A percentile compares a stretch with the other conserved stretches of the same genome.
phyloP scores from a whole-genome alignment of 371 early-diverging fungal species.

The Neoconidiobolus thromboides region DNA sequence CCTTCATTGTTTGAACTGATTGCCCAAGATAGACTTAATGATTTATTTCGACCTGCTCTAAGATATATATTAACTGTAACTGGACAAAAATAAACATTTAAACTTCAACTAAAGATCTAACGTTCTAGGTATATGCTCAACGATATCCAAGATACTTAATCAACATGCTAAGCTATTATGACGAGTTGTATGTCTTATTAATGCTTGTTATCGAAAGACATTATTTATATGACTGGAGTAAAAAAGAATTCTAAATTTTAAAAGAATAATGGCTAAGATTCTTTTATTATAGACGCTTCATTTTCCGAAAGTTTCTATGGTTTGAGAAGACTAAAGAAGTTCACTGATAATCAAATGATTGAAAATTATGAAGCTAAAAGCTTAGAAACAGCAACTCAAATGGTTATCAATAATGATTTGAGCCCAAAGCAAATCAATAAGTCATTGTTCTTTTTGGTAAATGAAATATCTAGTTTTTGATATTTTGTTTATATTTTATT shows the following conservation, averaged over 20 bases:
- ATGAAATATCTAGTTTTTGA: neutral
- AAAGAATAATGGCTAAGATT: neutral
- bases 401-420: constrained; percentile 8
- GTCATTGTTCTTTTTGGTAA: constrained; percentile 23
- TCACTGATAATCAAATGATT: too few relatives aligned
- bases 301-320: constrained; percentile 90
- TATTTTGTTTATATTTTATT: neutral
- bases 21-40: constrained; percentile 64
- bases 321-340: constrained; percentile 26
- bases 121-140: constrained; percentile 57
- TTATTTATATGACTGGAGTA: constrained; percentile 62
- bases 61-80: constrained; percentile 64
- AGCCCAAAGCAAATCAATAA: constrained; percentile 25
- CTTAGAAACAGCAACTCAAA: neutral
- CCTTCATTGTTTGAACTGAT: constrained; percentile 81
- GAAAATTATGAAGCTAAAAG: neutral
- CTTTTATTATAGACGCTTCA: constrained; percentile 34
- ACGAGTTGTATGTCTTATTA: constrained; percentile 53
- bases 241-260: neutral
- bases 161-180: constrained; percentile 51
- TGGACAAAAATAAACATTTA: neutral
- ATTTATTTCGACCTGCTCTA: constrained; percentile 66
- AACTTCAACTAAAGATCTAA: neutral
- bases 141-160: constrained; percentile 68
- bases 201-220: constrained; percentile 65